Conservation (phyloP, 495 filamentous ascomycete species). For the Pyrenula aspistea region DNA sequence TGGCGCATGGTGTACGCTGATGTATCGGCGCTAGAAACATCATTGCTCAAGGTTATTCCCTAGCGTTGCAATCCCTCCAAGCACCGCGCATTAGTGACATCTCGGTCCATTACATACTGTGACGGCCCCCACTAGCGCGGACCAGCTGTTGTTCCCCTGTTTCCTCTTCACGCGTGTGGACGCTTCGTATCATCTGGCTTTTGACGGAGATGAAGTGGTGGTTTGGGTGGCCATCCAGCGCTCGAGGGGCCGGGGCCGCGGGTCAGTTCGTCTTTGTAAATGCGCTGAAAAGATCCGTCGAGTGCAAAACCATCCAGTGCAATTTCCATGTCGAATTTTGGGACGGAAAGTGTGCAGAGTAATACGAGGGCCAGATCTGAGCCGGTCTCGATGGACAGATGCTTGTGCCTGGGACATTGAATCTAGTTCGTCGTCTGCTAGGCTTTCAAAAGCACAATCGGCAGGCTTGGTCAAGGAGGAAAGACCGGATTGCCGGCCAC, state of each 20-base stretch:
- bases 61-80: neutral
- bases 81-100: neutral
- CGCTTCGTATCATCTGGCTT: neutral
- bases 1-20: neutral
- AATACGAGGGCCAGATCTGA: no score
- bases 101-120: neutral
- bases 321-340: no score
- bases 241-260: neutral
- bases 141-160: neutral
- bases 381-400: no score
- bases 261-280: no score
- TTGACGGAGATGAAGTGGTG: neutral
- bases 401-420: no score
- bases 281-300: no score
- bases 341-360: no score
- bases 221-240: neutral
- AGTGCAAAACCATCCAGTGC: no score
- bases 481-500: neutral
- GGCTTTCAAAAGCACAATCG: no score
- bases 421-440: no score
- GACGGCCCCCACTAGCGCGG: neutral
- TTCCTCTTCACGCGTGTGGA: neutral
- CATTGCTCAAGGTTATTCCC: neutral
- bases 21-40: neutral
- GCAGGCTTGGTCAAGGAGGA: neutral